Percentiles rank a stretch among this genome's conserved stretches.
Evolutionary conservation across 2,329 filamentous ascomycete genomes (phyloP).

Genomic region (Claviceps paspali): DNA sequence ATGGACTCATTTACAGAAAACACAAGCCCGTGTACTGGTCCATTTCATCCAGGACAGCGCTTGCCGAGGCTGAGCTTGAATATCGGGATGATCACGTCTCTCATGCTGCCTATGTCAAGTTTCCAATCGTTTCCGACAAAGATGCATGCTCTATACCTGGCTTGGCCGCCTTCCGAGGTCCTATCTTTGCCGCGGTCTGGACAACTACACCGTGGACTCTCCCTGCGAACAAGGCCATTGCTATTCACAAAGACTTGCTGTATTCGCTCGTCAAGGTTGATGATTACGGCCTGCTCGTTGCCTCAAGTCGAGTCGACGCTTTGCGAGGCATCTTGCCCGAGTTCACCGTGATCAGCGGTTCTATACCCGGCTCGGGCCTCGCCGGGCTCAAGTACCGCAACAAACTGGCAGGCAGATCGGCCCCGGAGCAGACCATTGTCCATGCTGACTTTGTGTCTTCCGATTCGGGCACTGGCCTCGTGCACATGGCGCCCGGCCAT

Average conservation of each 20-base stretch:
- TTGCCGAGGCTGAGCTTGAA: conserved; percentile 74
- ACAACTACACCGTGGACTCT: conserved; percentile 97
- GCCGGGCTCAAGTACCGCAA: conserved; percentile 54
- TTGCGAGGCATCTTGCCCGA: conserved; percentile 34
- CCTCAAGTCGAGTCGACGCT: conserved; percentile 51
- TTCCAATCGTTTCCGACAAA: conserved; percentile 48
- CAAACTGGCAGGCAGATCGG: conserved; percentile 44
- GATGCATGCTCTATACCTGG: conserved; percentile 16
- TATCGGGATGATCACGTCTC: conserved; percentile 64
- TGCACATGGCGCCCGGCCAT: conserved; percentile 87
- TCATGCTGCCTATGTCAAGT: conserved; percentile 63
- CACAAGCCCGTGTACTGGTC: conserved; percentile 83
- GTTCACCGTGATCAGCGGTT: conserved; percentile 36
- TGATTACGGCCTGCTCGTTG: conserved; percentile 51
- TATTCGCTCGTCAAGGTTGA: conserved; percentile 53
- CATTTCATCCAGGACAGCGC: conserved; percentile 59
- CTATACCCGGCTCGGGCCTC: conserved; percentile 50
- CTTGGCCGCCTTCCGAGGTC: conserved; percentile 25
- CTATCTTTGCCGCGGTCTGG: conserved; percentile 79
- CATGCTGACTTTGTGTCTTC: conserved; percentile 80
- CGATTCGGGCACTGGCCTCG: conserved; percentile 85
- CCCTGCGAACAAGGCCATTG: conserved; percentile 82
- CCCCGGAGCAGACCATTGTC: conserved; percentile 52
- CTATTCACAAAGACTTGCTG: conserved; percentile 56
- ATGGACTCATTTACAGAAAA: conserved; percentile 59